Percentiles rank a stretch among this genome's conserved stretches.
Conservation (phyloP, 2,329 filamentous ascomycete species). For the Coniochaeta sp. region DNA sequence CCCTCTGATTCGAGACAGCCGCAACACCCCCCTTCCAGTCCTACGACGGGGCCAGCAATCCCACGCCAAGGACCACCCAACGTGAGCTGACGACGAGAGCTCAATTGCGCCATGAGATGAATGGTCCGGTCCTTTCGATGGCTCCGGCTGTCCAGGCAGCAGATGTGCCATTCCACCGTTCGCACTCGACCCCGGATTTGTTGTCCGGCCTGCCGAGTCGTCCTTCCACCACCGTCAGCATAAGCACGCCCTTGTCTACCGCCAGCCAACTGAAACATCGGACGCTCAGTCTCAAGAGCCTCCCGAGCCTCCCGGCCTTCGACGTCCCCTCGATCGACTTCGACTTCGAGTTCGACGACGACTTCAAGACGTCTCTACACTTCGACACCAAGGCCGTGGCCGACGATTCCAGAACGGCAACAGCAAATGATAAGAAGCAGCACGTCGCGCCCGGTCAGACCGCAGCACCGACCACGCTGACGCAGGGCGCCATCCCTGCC, state of each 20-base stretch:
- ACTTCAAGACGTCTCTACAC: constrained; percentile 33
- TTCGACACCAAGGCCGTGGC: constrained; percentile 21
- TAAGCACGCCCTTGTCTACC: constrained; percentile 7
- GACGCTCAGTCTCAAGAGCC: constrained; percentile 22
- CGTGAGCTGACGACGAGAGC: neutral
- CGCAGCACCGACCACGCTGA: constrained; percentile 4
- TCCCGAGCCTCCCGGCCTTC: constrained; percentile 34
- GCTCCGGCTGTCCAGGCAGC: constrained; percentile 31
- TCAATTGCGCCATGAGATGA: constrained; percentile 32
- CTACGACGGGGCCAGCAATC: neutral
- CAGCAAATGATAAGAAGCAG: constrained; percentile 6
- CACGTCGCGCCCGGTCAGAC: constrained; percentile 16
- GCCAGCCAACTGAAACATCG: constrained; percentile 7
- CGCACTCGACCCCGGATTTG: constrained; percentile 25
- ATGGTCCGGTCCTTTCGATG: constrained; percentile 30
- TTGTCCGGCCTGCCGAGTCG: constrained; percentile 14
- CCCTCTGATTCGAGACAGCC: neutral
- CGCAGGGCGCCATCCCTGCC: constrained; percentile 13
- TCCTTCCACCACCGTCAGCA: constrained; percentile 5
- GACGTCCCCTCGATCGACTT: constrained; percentile 47
- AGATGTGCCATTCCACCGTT: constrained; percentile 24
- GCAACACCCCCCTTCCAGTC: neutral
- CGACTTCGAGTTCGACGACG: constrained; percentile 30
- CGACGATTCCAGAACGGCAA: constrained; percentile 3
- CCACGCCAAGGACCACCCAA: neutral